Conservation (phyloP, 306 rosid genomes). For the Castanea sativa region DNA sequence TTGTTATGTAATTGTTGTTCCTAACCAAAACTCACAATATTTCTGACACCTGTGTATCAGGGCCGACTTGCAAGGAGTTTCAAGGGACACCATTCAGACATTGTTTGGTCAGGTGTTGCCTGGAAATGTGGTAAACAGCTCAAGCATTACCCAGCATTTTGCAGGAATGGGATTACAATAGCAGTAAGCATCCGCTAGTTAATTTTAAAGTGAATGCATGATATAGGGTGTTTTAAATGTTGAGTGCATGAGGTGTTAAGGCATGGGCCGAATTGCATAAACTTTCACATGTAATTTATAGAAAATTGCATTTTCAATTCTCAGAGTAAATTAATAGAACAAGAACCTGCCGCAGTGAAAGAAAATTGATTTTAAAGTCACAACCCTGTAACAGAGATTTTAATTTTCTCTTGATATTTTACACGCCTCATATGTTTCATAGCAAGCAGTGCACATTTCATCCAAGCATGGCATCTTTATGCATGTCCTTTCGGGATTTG, state of each 20-base stretch:
- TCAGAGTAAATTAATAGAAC: not conserved
- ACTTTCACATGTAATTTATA: not conserved
- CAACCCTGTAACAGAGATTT: not conserved
- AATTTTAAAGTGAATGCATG: not conserved
- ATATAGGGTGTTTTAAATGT: not conserved
- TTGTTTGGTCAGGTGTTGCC: constrained; percentile 89
- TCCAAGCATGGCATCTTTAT: not conserved
- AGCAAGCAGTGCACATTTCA: no score
- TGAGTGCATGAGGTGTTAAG: not conserved
- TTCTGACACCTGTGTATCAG: constrained; percentile 40
- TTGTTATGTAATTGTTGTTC: not conserved
- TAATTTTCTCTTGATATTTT: not conserved
- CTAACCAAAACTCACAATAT: constrained; percentile 15
- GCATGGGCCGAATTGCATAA: not conserved
- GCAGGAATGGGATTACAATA: constrained; percentile 85
- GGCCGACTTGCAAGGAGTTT: constrained; percentile 47
- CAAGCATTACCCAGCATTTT: constrained; percentile 81
- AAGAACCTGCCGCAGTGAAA: not conserved
- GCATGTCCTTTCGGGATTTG: not conserved
- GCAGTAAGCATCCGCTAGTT: constrained; percentile 48
- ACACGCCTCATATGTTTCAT: not conserved
- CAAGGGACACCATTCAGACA: constrained; percentile 64
- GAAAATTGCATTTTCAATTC: not conserved
- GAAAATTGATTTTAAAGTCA: not conserved
- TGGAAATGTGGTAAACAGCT: constrained; percentile 97